Base-by-base conservation (phyloP, 2,329 filamentous ascomycete genomes). In the Penicillium sp. region DNA sequence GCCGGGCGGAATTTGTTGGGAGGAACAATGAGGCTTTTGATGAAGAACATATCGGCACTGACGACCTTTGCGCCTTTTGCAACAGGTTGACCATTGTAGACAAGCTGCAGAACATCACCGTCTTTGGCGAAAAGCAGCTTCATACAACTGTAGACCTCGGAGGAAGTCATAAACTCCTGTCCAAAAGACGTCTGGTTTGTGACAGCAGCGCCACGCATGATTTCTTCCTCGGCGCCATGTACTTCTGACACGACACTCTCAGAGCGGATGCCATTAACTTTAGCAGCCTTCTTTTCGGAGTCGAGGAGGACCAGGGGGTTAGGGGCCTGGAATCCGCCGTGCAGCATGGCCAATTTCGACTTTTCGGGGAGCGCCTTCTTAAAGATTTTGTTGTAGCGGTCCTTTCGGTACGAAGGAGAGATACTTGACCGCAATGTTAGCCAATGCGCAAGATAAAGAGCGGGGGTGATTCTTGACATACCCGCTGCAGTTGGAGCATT, bases 1-100 rank as follows among this genome's bases (percentile, higher is more conserved):
- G 96, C 91, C 13, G 95, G 93, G 42, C 95, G 87, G 74, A 89
- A 99, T 66, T 88, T 89, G 72, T 96, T 99, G 2, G 95, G 95
- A 2, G 96, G 92, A 0, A 99, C 91, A 14, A 98, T 81, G 52
- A 99, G 80, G 35, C 87, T 88, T 55, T 90, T 87, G 55, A 98
- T 81, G 77, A 99, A 99, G 77, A 99, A 98, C 87, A 98, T 96
- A 64, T 96, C 90, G 1, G 91, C 85, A 2, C 80, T 86, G n/a
- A 91, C 79, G 19, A 78, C 78, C 7, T 76, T 76, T 37, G 81
- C 76, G 55, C 82, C 84, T 70, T 85, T 87, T 4, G 82, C 79
- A n/a, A 74, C 69, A 4, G 88, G 86, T 56, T 89, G 87, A 19
- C 90, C 89, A 70, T 87, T 89, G 76, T 97, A 99, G 4, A 99